Evolutionary conservation across 2,329 filamentous ascomycete genomes (phyloP), one percentile per base, ranked within the genome.

Genomic region (Huntiella omanensis): DNA sequence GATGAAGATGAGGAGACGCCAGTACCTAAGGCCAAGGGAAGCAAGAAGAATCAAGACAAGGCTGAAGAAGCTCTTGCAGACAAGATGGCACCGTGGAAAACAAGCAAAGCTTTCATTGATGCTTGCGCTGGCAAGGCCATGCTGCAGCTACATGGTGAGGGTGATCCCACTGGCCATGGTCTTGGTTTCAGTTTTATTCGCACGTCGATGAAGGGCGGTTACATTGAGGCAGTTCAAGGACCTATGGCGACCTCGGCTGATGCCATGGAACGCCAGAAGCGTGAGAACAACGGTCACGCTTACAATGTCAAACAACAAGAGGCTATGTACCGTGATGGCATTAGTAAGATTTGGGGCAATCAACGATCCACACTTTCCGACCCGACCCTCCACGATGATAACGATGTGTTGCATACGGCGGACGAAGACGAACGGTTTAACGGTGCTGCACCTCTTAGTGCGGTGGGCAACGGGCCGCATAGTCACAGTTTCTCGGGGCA

Each of bases 221-320:
- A 77, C 50, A 73, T 95, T 61, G 84, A 87, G 57, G 81, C 86
- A 15, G 74, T 92, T 19, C 73, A 75, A 48, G 75, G 75, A 2
- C 74, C 75, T 2, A 62, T 74, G 35, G 72, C 75, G 5, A 78
- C 75, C 2, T 77, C 75, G 7, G 86, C 85, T 15, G 85, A 94
- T 59, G 87, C 84, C 56, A 83, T 87, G 51, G 82, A 85, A 56
- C 82, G 87, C 51, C 84, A 87, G 59, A 76, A 91, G 52, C 83
- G 87, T 57, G 83, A 83, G 12, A 88, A 91, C 52, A 86, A 86
- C 47, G 91, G 91, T 0, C 91, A 98, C 62, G 87, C 84, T 54
- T 98, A 98, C 66, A 98, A 98, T 53, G 91, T 98, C 50, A 91
- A 88, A 57, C 80, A 83, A 53, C 91, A 98, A 60, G 85, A 96